Conservation (phyloP, 192 early-diverging fungal species). For the Coemansia sp. region DNA sequence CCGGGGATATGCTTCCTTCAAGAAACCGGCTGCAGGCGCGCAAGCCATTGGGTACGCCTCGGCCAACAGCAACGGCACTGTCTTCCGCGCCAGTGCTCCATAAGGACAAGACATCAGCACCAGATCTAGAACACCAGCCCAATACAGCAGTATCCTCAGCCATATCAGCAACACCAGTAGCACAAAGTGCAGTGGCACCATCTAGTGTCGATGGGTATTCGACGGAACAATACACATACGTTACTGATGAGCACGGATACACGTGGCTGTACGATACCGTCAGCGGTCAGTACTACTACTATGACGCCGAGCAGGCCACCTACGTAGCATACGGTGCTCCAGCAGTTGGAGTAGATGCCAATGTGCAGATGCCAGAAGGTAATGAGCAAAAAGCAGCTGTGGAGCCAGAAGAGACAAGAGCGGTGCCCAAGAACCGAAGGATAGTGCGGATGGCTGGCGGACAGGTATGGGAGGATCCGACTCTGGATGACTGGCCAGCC, state of each 20-base stretch:
- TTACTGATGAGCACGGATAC: slow-evolving; percentile 37
- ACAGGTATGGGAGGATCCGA: slow-evolving; percentile 88
- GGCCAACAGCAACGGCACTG: slow-evolving; percentile 7
- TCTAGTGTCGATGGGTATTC: too few species aligned
- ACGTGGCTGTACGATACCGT: slow-evolving; percentile 38
- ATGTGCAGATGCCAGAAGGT: slow-evolving; percentile 11
- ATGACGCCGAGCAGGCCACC: slow-evolving; percentile 21
- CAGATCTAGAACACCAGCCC: neutral
- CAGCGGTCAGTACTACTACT: slow-evolving; percentile 49
- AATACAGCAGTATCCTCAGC: neutral
- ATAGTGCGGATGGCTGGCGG: slow-evolving; percentile 83
- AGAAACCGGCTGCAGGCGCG: slow-evolving; percentile 27
- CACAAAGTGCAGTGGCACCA: neutral
- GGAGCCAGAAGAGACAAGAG: too few species aligned
- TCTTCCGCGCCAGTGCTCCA: slow-evolving; percentile 26
- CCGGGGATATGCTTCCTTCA: slow-evolving; percentile 31
- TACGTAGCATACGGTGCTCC: slow-evolving; percentile 22
- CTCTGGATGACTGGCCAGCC: slow-evolving; percentile 80
- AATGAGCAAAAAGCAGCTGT: slow-evolving; percentile 32
- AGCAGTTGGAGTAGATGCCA: neutral
- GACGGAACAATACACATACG: slow-evolving; percentile 47
- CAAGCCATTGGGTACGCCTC: slow-evolving; percentile 10
- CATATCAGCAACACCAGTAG: neutral
- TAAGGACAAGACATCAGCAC: slow-evolving; percentile 5
- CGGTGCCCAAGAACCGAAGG: slow-evolving; percentile 62